Base-by-base conservation (phyloP, 139 green algal species). In the Auxenochlorella protothecoides region DNA sequence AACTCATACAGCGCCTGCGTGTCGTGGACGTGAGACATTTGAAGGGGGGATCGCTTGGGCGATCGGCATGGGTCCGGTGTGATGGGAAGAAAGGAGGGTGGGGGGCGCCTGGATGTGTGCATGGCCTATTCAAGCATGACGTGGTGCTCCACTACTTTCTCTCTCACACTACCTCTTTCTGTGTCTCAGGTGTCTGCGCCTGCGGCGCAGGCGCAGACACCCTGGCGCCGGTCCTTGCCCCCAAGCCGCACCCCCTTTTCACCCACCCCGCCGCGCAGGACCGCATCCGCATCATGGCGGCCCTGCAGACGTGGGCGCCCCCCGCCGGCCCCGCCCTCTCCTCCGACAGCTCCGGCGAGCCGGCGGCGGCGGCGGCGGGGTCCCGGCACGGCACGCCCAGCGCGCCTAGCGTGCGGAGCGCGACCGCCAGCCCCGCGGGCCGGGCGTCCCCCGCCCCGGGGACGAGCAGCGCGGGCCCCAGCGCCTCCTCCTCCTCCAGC, bases 261-360 rank as follows among this genome's bases (percentile, higher is more conserved):
- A 4, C 4, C 15, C 27, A 44, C 6, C 12, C 15, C 3, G 5
- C 6, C 6, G 4, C 10, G 7, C 70, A 74, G 70, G 70, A 74
- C n/a, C 70, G 70, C 16, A 68, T 74, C n/a, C 4, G n/a, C 7
- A 74, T 69, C 7, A 74, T 74, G 70, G 62, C 53, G 3, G 63
- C 70, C 9, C 61, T 74, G 61, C 70, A 74, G 70, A 15, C 61
- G 62, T 74, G 70, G 70, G 53, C 61, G 7, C 27, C 27, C 27
- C 27, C 27, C 27, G 27, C 27, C 27, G 27, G 27, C 27, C 27
- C 27, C 27, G 27, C 27, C 27, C 27, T 44, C 27, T 44, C 27
- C 27, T 44, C 27, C 27, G 27, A 44, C 27, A 44, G 27, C 27
- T 44, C 27, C 27, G 27, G 27, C 27, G 27, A 44, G 27, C 27